Evolutionary conservation across 306 rosid genomes (phyloP).

Genomic region (Pyrus betulifolia): DNA sequence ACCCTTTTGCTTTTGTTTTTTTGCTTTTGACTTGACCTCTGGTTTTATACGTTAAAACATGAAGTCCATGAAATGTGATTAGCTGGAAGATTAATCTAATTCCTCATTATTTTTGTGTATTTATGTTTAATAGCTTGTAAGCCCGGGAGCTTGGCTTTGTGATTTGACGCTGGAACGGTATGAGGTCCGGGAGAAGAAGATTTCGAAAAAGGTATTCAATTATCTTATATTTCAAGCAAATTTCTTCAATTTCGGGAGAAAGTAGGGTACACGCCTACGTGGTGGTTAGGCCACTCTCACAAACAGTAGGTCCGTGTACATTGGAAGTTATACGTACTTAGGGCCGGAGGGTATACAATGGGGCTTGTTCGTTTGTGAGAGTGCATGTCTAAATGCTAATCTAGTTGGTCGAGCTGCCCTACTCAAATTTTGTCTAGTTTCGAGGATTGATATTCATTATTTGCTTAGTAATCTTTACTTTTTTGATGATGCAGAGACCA

Average conservation of each 20-base stretch:
- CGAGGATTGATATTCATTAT: neutral
- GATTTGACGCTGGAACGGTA: slow-evolving; percentile 82
- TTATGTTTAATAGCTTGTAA: slow-evolving; percentile 26
- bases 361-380: neutral
- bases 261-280: too few species aligned
- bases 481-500: slow-evolving; percentile 58
- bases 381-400: neutral
- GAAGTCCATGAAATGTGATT: neutral
- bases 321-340: neutral
- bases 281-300: neutral
- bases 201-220: slow-evolving; percentile 55
- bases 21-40: neutral
- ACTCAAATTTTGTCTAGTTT: neutral
- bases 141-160: slow-evolving; percentile 82
- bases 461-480: too few species aligned
- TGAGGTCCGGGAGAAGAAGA: slow-evolving; percentile 93
- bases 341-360: neutral
- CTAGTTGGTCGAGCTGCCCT: neutral
- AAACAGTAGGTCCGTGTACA: neutral
- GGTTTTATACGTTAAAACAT: neutral
- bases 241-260: too few species aligned
- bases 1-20: neutral
- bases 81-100: neutral
- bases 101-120: neutral
- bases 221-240: neutral